phyloP scores from a whole-genome alignment of 331 rosid species.

The Malus hybrid region DNA sequence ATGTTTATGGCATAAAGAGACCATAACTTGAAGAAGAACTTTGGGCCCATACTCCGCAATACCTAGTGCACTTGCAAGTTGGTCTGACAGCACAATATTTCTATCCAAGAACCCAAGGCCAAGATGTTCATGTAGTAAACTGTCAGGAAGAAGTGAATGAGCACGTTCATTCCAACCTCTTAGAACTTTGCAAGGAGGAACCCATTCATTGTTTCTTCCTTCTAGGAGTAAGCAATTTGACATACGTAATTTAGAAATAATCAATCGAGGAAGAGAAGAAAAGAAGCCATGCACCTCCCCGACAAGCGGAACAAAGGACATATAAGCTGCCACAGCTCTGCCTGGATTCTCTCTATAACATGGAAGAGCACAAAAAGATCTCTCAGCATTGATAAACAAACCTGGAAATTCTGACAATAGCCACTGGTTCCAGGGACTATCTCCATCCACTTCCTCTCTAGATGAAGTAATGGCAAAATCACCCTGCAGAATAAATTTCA shows the following conservation, averaged over 20 bases:
- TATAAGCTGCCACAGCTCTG: slow-evolving; percentile 79
- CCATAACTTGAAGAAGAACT: slow-evolving; percentile 54
- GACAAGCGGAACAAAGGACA: slow-evolving; percentile 86
- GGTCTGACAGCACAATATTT: slow-evolving; percentile 51
- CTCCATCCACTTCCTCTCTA: slow-evolving; percentile 97
- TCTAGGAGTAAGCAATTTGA: slow-evolving; percentile 81
- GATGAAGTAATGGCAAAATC: slow-evolving; percentile 97
- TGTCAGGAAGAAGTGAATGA: slow-evolving; percentile 52
- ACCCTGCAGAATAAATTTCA: slow-evolving; percentile 91
- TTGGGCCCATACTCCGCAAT: slow-evolving; percentile 79
- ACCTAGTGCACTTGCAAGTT: slow-evolving; percentile 70
- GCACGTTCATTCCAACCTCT: slow-evolving; percentile 92
- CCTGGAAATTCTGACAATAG: slow-evolving; percentile 80
- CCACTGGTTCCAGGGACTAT: slow-evolving; percentile 98
- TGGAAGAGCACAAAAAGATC: slow-evolving; percentile 71
- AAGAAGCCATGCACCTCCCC: slow-evolving; percentile 98
- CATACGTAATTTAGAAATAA: slow-evolving; percentile 63
- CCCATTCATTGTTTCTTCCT: slow-evolving; percentile 55
- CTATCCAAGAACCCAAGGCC: slow-evolving; percentile 81
- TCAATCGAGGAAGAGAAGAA: slow-evolving; percentile 77
- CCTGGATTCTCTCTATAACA: slow-evolving; percentile 68
- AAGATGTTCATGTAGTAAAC: slow-evolving; percentile 55
- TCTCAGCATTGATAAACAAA: slow-evolving; percentile 74
- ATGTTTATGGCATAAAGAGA: slow-evolving; percentile 40
- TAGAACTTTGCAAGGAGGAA: slow-evolving; percentile 80